A percentile compares a stretch with the other conserved stretches of the same genome.
Conservation (phyloP, 495 filamentous ascomycete genomes). For the Neurospora africana region DNA sequence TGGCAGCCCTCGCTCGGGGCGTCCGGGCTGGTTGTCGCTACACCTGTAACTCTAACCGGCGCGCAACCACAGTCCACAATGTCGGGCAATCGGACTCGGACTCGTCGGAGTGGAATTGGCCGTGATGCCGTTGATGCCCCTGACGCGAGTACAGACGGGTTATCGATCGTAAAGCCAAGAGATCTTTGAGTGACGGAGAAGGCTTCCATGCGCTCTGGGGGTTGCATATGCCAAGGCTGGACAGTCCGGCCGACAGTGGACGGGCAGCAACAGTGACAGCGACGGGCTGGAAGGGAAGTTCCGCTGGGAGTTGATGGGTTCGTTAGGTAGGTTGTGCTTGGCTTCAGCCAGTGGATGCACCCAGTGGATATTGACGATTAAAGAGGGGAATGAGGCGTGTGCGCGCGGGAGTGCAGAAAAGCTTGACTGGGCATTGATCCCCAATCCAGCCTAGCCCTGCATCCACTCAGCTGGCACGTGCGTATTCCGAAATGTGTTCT, state of each 20-base stretch:
- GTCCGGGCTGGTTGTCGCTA: background rate
- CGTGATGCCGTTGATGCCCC: background rate
- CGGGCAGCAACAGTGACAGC: background rate
- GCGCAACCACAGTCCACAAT: background rate
- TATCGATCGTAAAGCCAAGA: conserved; percentile 18
- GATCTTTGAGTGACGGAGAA: conserved; percentile 18
- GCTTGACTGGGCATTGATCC: background rate
- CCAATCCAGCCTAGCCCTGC: background rate
- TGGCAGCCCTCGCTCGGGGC: background rate
- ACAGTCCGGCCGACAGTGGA: conserved; percentile 5
- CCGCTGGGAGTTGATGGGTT: background rate
- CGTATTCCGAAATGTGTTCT: background rate
- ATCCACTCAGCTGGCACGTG: background rate
- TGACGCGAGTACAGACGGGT: background rate
- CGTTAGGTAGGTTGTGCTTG: conserved; percentile 15
- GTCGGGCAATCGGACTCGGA: background rate
- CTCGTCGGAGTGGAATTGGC: background rate
- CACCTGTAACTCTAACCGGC: background rate
- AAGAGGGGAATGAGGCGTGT: background rate
- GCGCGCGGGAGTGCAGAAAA: background rate
- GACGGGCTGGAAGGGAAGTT: background rate
- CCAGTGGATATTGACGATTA: background rate
- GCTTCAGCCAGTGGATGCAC: background rate
- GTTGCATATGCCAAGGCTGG: conserved; percentile 31
- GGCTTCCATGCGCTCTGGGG: conserved; percentile 10